Base-by-base conservation (phyloP, 2,329 filamentous ascomycete species). In the Cadophora sp. region DNA sequence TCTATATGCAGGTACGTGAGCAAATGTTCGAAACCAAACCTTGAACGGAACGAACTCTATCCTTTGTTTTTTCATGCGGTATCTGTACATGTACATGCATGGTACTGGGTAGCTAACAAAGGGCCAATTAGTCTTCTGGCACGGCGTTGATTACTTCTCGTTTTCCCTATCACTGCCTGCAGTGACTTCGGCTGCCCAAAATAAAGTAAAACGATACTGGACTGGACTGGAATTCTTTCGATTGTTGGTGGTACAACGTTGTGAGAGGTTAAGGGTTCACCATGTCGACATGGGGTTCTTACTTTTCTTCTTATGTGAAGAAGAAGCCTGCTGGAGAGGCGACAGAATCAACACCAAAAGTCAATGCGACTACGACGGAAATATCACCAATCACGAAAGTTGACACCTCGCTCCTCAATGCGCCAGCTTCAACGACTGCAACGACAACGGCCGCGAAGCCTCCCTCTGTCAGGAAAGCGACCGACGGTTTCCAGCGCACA, bases 271-370 rank as follows among this genome's bases (percentile, higher is more conserved):
- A 29, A 24, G 16, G 27, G 7, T 11, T n/a, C 12, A 64, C 6
- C 14, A 66, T 66, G 65, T 50, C 65, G 14, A 61, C 64, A 26
- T 66, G 65, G 65, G 65, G 65, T 19, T 22, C 56, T 19, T 66
- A 66, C 31, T 62, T 66, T 56, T 50, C 65, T 34, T 66, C 65
- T 48, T 66, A 66, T 48, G 65, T 66, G 48, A 66, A 66, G 51
- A 66, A 66, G 50, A 66, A 64, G 56, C 62, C 62, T 46, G 12
- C 62, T 22, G 62, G 34, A 31, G 50, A 40, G 19, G 22, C 22
- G 5, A 24, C 48, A 29, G 48, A 59, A 43, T 11, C 58, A 29
- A 19, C 34, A 12, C 12, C 64, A 48, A 61, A 55, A 56, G 34
- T 24, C 9, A 56, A 60, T 19, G 31, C 29, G 24, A 51, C 4